A percentile compares a stretch with the other conserved stretches of the same genome.
Evolutionary conservation across 768 basidiomycete species (phyloP).

Genomic region (Hemileccinum impolitum): DNA sequence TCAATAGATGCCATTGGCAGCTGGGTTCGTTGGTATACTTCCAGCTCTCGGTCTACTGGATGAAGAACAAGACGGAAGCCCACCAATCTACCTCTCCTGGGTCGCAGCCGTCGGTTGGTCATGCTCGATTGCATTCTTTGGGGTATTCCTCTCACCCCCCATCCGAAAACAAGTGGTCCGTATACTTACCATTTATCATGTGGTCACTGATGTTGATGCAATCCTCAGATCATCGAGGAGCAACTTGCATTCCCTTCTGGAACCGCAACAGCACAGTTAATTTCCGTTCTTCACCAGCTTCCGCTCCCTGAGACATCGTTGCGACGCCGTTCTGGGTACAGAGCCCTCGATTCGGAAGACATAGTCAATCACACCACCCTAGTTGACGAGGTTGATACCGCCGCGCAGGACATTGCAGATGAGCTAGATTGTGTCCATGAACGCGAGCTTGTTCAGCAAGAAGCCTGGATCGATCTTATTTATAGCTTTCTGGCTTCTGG

Average conservation of each 20-base stretch:
- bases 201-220: constrained; percentile 3
- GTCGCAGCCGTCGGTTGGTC: constrained; percentile 80
- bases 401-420: constrained; percentile 24
- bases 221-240: constrained; percentile 80
- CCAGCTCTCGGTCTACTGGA: constrained; percentile 85
- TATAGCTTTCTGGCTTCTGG: constrained; percentile 80
- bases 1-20: constrained; percentile 84
- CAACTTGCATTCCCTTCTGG: constrained; percentile 93
- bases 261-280: constrained; percentile 93
- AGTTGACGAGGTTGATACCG: constrained; percentile 2
- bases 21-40: constrained; percentile 88
- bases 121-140: constrained; percentile 90
- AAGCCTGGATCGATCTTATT: constrained; percentile 74
- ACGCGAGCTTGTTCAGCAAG: constrained; percentile 50
- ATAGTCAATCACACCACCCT: constrained; percentile 16
- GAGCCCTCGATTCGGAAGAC: constrained; percentile 33
- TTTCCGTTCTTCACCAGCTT: constrained; percentile 80
- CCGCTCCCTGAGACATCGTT: constrained; percentile 61
- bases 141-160: constrained; percentile 96
- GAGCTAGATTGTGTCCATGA: constrained; percentile 31
- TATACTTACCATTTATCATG: constrained; percentile 7
- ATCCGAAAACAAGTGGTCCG: constrained; percentile 90
- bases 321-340: constrained; percentile 59
- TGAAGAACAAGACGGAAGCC: constrained; percentile 68
- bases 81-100: constrained; percentile 75